Base-by-base conservation (phyloP, 169 alveolate species). In the Cryptosporidium sp. region DNA sequence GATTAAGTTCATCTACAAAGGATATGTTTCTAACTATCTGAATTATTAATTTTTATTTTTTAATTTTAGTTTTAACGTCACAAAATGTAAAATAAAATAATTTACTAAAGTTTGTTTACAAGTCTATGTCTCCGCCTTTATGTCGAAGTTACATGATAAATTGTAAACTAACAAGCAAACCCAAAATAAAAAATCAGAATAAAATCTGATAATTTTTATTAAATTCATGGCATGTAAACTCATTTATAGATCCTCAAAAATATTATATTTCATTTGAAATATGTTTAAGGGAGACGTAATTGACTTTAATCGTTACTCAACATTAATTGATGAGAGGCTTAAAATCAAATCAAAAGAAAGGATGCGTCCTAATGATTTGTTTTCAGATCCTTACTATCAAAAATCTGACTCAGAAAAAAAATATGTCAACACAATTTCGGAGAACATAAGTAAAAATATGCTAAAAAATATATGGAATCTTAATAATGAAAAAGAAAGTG, bases 321-420 rank as follows among this genome's bases (percentile, higher is more conserved):
- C n/a, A 23, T 48, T 74, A 29, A 51, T 74, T 23, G 86, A 74
- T 37, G 86, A 74, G 10, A 59, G 31, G n/a, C 70, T 74, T 23
- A 52, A 74, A 37, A 74, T 21, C 6, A 74, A 59, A 74, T 35
- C 86, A 33, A 74, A 48, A 23, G 73, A 74, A 48, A 52, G 86
- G 58, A 35, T 74, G 31, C 33, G 61, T 31, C 86, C 86, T n/a
- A 58, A 48, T 6, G 65, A 74, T 37, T 33, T 74, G 35, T 74
- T 74, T n/a, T 31, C 86, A n/a, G 39, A n/a, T 8, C 48, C 86
- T 18, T 43, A 74, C 29, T 74, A 61, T 43, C 58, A 33, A 52
- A 61, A 74, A 58, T 18, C 50, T 59, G 48, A 21, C 0, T 16
- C 7, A 1, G 86, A 61, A 35, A 61, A 58, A 74, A 39, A 39